Evolutionary conservation across 2,329 filamentous ascomycete species (phyloP).

Genomic region (Colletotrichum karsti): DNA sequence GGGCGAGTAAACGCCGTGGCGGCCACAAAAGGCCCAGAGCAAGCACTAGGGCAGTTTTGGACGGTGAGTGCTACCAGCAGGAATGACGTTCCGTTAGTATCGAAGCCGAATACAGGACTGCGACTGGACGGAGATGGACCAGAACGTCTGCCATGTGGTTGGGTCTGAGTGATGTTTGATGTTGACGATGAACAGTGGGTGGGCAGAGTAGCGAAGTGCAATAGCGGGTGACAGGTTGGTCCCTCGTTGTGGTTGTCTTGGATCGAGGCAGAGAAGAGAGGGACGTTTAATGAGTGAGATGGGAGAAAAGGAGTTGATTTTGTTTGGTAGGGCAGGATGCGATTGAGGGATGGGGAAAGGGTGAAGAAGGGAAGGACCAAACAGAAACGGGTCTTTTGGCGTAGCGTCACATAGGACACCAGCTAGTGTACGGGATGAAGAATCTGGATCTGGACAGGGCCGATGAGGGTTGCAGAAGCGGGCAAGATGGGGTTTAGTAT

Average conservation of each 20-base stretch:
- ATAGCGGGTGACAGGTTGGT: not conserved
- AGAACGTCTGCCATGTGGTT: constrained; percentile 5
- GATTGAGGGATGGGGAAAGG: constrained; percentile 1
- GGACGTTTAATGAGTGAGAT: not conserved
- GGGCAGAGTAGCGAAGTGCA: not conserved
- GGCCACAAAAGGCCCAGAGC: constrained; percentile 19
- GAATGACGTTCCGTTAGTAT: constrained; percentile 17
- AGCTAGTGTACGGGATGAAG: constrained; percentile 10
- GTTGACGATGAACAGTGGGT: not conserved
- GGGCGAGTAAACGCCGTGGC: constrained; percentile 12
- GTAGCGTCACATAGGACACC: constrained; percentile 5
- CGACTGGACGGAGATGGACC: not conserved
- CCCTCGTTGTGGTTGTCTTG: not conserved
- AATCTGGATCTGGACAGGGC: constrained; percentile 9
- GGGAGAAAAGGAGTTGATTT: not conserved
- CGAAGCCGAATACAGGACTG: not conserved
- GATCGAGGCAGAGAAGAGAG: not conserved
- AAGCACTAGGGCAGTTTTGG: not conserved
- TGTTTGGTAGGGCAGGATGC: not conserved
- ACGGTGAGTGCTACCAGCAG: not conserved
- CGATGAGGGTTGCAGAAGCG: not conserved
- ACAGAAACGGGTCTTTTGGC: not conserved
- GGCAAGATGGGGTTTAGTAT: constrained; percentile 11
- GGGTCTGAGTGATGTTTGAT: not conserved
- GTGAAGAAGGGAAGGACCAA: not conserved